A percentile compares a stretch with the other conserved stretches of the same genome.
These are phyloP conservation scores for Ajuga chamaepitys DNA, from an alignment of 257 asterid species.

Conservation along the genomic window DNA sequence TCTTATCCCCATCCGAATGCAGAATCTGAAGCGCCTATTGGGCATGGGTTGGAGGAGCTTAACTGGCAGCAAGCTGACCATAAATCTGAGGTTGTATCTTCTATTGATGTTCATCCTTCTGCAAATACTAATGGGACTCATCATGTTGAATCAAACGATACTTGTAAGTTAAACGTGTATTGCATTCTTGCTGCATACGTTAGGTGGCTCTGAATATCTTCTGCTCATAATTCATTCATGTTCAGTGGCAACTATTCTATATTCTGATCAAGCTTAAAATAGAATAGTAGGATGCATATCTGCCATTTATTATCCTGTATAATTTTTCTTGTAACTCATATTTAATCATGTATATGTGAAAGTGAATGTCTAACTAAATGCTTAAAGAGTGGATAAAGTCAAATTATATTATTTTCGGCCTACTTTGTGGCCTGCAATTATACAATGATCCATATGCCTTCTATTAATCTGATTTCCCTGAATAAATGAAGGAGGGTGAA, in stretches of 20 bases:
- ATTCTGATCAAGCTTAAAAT: background rate
- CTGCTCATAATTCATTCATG: background rate
- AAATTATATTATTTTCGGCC: background rate
- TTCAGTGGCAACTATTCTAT: too few relatives aligned
- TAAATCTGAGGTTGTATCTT: conserved; percentile 23
- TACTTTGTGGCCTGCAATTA: background rate
- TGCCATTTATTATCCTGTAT: background rate
- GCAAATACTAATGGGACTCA: conserved; percentile 19
- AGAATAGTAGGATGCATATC: background rate
- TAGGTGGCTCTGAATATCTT: background rate
- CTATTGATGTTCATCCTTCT: conserved; percentile 20
- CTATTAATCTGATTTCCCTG: background rate
- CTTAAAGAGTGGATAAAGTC: background rate
- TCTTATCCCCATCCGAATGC: conserved; percentile 13
- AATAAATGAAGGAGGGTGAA: background rate
- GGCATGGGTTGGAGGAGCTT: conserved; percentile 34
- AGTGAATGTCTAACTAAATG: background rate
- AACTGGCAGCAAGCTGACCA: conserved; percentile 28
- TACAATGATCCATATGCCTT: background rate
- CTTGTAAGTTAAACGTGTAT: conserved; percentile 30
- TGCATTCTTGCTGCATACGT: background rate
- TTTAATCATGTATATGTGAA: background rate
- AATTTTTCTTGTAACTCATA: background rate
- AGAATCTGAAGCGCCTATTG: conserved; percentile 23
- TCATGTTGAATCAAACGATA: conserved; percentile 21